Conservation (phyloP, 495 filamentous ascomycete genomes). For the Amphirosellinia nigrospora region DNA sequence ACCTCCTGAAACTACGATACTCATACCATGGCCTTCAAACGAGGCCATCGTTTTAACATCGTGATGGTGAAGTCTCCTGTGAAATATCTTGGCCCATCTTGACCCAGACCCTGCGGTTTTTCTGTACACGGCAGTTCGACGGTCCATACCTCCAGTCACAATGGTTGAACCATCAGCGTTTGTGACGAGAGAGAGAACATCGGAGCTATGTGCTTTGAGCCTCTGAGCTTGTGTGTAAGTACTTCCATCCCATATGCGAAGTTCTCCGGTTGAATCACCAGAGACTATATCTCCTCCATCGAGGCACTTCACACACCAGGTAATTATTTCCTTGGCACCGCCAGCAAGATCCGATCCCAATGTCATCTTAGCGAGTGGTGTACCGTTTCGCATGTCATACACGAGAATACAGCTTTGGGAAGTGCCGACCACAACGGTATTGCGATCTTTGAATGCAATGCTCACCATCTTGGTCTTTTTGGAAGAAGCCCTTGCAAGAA, state of each 20-base stretch:
- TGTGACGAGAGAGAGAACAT: constrained; percentile 82
- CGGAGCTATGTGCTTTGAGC: constrained; percentile 84
- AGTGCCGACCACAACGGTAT: constrained; percentile 85
- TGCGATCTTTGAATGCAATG: constrained; percentile 82
- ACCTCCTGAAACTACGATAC: constrained; percentile 92
- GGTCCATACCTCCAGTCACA: constrained; percentile 91
- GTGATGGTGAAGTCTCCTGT: constrained; percentile 82
- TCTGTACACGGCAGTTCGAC: constrained; percentile 80
- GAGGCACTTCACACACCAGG: constrained; percentile 91
- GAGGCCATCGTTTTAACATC: constrained; percentile 96
- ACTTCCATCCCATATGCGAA: constrained; percentile 92
- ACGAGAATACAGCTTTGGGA: constrained; percentile 90
- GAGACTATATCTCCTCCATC: constrained; percentile 89
- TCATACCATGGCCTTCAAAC: constrained; percentile 82
- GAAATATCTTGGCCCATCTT: constrained; percentile 84
- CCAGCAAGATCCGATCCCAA: constrained; percentile 76
- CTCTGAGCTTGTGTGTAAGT: constrained; percentile 86
- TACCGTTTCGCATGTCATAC: constrained; percentile 82
- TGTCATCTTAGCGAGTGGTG: constrained; percentile 78
- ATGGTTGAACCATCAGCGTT: constrained; percentile 82
- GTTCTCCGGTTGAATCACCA: constrained; percentile 90
- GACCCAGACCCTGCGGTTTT: constrained; percentile 61
- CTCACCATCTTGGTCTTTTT: constrained; percentile 88
- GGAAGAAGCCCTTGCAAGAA: constrained; percentile 72
- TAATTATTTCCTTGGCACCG: constrained; percentile 82